Evolutionary conservation across 768 basidiomycete genomes (phyloP).

Genomic region (Naganishia randhawae): DNA sequence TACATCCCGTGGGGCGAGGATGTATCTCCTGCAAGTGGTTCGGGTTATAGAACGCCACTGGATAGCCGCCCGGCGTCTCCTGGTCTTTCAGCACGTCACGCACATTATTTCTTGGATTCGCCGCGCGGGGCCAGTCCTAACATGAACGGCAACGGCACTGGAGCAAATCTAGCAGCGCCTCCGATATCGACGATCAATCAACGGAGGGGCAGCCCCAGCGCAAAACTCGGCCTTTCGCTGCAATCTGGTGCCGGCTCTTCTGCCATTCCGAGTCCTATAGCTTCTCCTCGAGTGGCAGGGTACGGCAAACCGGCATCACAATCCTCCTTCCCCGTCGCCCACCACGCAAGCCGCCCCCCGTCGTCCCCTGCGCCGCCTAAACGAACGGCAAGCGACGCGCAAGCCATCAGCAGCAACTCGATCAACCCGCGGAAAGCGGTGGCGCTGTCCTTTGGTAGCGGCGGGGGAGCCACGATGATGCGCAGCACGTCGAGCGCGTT

Average conservation of each 20-base stretch:
- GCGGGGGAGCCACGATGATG: background rate
- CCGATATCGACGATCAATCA: background rate
- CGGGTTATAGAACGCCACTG: background rate
- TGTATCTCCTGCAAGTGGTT: background rate
- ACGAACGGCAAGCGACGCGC: background rate
- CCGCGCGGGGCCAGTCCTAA: background rate
- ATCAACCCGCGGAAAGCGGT: background rate
- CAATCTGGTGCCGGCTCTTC: background rate
- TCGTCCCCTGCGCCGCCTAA: background rate
- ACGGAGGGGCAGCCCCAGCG: background rate
- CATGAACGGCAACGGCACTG: background rate
- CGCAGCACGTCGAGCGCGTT: background rate
- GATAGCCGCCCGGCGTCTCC: background rate
- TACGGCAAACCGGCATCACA: background rate
- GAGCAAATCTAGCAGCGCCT: background rate
- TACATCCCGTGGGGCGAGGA: background rate
- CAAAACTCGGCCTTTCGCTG: background rate
- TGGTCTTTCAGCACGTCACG: background rate
- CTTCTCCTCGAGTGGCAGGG: background rate
- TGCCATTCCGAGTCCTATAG: background rate
- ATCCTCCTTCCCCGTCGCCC: background rate
- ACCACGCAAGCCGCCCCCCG: too few species aligned
- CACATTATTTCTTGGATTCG: background rate
- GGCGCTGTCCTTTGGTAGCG: background rate
- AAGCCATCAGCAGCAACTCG: background rate